These are phyloP conservation scores for Blumeria hordei DNA, from an alignment of 2,329 filamentous ascomycete species.

Conservation along the genomic window DNA sequence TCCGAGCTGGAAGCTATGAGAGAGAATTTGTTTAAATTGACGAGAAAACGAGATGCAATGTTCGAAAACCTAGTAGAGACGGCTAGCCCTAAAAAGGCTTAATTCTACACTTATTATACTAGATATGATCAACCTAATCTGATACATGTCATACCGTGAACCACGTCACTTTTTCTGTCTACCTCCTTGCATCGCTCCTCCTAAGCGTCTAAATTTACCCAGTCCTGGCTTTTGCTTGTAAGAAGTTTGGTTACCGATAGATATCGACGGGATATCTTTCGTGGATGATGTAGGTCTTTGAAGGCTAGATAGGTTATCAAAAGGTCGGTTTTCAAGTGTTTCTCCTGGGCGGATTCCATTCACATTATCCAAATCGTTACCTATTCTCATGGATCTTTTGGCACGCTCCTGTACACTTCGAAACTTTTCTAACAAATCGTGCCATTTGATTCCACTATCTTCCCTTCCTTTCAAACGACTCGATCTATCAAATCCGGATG, in stretches of 20 bases:
- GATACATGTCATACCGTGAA: conserved; percentile 4
- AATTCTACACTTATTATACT: conserved; percentile 8
- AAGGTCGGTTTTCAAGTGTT: conserved; percentile 16
- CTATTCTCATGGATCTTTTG: conserved; percentile 39
- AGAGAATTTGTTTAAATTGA: conserved; percentile 34
- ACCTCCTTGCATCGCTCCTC: conserved; percentile 39
- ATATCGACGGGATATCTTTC: conserved; percentile 23
- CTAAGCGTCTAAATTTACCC: conserved; percentile 44
- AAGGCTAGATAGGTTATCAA: conserved; percentile 15
- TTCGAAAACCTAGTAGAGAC: conserved; percentile 50
- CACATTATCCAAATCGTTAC: conserved; percentile 19
- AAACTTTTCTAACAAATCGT: conserved; percentile 85
- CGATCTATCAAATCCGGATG: conserved; percentile 41
- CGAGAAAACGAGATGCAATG: conserved; percentile 39
- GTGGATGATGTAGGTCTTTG: conserved; percentile 20
- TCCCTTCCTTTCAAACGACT: conserved; percentile 61
- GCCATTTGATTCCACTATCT: conserved; percentile 71
- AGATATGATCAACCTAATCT: too few species aligned
- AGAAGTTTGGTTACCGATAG: conserved; percentile 17
- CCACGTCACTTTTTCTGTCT: conserved; percentile 22
- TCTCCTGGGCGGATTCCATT: conserved; percentile 4
- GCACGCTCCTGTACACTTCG: conserved; percentile 72
- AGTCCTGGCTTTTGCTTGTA: conserved; percentile 38
- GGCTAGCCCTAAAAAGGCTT: conserved; percentile 25
- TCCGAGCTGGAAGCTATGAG: conserved; percentile 45